Base-by-base conservation (phyloP, 306 rosid genomes). In the Dalbergia cultrata region DNA sequence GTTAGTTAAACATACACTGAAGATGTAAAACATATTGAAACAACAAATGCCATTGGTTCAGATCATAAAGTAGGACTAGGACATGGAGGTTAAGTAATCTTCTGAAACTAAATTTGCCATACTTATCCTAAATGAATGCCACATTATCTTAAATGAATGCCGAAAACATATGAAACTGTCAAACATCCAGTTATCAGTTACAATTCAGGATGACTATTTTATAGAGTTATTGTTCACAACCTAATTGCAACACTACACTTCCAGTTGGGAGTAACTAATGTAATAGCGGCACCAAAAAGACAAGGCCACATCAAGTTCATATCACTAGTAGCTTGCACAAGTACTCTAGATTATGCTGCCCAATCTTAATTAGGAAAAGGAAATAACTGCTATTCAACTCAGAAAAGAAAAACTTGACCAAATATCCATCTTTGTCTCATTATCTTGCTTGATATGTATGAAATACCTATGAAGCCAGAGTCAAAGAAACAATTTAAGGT, bases 231-330 rank as follows among this genome's bases (percentile, higher is more conserved):
- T 18, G 47, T 34, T 31, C 8, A 61, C 34, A 77, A 67, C 45
- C 71, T 47, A 44, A 26, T 44, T 62, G 62, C 70, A 72, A 56
- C 56, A 54, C 3, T 57, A 44, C 14, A 26, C 44, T 67, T 21
- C 54, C 9, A 39, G 73, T 67, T 62, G 59, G 68, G 14, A 56
- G 53, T 19, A 73, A 47, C 35, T 59, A 67, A 37, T 78, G 61
- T 10, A 57, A 19, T 12, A 69, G 62, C 71, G 65, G 44, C 73
- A 53, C 31, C 58, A 10, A 45, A 8, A 67, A 11, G 13, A 75
- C 70, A 54, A 70, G 34, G 72, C 64, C 39, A 44, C 34, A 64
- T 65, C 63, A 83, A 56, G 19, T 80, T 61, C 76, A 57, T 49
- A 69, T 19, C 44, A 67, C 44, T 70, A 67, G 43, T 41, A 61